Percentiles rank a stretch among this genome's conserved stretches.
phyloP scores from a whole-genome alignment of 345 rosid species.

The Brassica incana region DNA sequence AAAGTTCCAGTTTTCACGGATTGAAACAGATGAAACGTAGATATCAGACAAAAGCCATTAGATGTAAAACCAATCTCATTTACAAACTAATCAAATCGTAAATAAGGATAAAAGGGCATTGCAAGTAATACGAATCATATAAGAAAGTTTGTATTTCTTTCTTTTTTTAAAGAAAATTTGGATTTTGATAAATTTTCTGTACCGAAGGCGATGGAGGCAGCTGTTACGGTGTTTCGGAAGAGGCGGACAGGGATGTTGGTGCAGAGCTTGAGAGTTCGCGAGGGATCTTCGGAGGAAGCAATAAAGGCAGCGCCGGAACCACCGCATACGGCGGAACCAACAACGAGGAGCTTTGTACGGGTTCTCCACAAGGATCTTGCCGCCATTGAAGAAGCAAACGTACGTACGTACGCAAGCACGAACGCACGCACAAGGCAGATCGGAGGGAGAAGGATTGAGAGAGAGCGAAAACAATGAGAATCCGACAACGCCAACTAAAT shows the following conservation, averaged over 20 bases:
- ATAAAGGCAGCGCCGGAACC: conserved; percentile 66
- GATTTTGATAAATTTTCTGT: neutral
- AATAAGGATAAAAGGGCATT: neutral
- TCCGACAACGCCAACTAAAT: conserved; percentile 21
- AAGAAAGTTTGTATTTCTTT: neutral
- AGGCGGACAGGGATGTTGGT: conserved; percentile 76
- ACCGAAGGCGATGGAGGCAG: conserved; percentile 89
- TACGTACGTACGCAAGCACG: neutral
- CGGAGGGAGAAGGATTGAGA: conserved; percentile 8
- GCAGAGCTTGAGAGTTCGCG: conserved; percentile 69
- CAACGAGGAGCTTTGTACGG: conserved; percentile 54
- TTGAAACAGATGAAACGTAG: neutral
- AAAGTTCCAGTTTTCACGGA: neutral
- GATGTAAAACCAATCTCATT: neutral
- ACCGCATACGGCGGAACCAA: conserved; percentile 57
- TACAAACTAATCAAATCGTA: neutral
- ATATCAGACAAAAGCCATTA: too few relatives aligned
- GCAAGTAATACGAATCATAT: neutral
- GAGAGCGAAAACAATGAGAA: neutral
- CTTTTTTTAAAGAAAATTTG: too few relatives aligned
- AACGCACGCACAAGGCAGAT: neutral
- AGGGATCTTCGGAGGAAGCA: conserved; percentile 75
- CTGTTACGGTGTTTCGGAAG: conserved; percentile 65
- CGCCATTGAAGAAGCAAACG: conserved; percentile 46
- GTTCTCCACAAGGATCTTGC: conserved; percentile 70